Percentiles rank a stretch among this genome's conserved stretches.
Evolutionary conservation across 257 asterid species (phyloP).

Genomic region (Vinca minor): DNA sequence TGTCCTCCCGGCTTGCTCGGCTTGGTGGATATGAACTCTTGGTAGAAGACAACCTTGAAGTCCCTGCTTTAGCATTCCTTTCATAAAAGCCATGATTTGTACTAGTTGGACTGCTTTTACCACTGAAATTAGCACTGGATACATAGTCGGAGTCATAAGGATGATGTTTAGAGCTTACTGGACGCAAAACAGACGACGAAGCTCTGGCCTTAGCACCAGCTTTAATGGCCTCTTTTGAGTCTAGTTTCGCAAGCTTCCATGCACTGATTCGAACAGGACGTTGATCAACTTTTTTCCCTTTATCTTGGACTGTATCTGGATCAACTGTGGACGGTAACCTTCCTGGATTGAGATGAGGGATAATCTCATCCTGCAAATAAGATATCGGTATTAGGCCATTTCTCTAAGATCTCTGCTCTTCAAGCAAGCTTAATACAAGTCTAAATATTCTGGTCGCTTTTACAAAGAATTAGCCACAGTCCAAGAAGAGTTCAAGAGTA

Average conservation of each 20-base stretch:
- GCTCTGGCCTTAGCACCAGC: constrained; percentile 96
- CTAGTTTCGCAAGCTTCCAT: constrained; percentile 90
- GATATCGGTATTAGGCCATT: not conserved
- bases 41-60: constrained; percentile 50
- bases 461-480: not conserved
- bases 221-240: constrained; percentile 71
- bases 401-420: not conserved
- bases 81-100: constrained; percentile 53
- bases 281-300: constrained; percentile 52
- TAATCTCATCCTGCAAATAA: constrained; percentile 63
- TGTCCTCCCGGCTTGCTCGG: constrained; percentile 69
- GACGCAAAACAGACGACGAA: constrained; percentile 81
- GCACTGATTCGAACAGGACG: constrained; percentile 86
- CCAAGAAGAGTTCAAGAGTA: not conserved
- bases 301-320: constrained; percentile 57
- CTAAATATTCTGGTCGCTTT: not conserved
- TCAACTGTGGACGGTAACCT: constrained; percentile 84
- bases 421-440: not conserved
- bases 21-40: constrained; percentile 80
- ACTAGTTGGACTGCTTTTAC: constrained; percentile 65
- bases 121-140: constrained; percentile 59
- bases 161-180: constrained; percentile 50
- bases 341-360: constrained; percentile 91
- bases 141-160: constrained; percentile 46
- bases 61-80: constrained; percentile 40